Evolutionary conservation across 2,329 filamentous ascomycete species (phyloP).

Genomic region (Pseudogymnoascus sp.): DNA sequence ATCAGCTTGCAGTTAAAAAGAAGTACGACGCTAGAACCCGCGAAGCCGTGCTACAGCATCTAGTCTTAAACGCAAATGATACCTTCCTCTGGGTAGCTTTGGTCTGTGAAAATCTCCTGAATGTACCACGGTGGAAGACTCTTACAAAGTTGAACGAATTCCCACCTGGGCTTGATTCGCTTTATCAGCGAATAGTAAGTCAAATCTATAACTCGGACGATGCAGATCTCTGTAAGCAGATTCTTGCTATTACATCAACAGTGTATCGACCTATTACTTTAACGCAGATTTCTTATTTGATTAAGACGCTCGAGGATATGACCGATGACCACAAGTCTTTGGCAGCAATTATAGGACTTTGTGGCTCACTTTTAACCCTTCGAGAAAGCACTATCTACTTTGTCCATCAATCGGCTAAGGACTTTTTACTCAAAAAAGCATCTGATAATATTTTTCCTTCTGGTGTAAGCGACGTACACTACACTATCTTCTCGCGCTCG

Average conservation of each 20-base stretch:
- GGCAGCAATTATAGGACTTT: slow-evolving; percentile 27
- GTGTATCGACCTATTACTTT: no score
- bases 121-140: no score
- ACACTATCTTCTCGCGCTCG: slow-evolving; percentile 30
- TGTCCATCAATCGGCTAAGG: slow-evolving; percentile 38
- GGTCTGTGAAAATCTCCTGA: no score
- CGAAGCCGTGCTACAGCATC: slow-evolving; percentile 19
- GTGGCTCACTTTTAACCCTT: slow-evolving; percentile 35
- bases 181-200: no score
- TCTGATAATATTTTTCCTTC: slow-evolving; percentile 26
- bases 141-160: no score
- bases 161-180: no score
- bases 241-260: no score
- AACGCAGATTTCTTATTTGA: no score
- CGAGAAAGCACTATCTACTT: slow-evolving; percentile 28
- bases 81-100: no score
- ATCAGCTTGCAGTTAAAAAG: slow-evolving; percentile 18
- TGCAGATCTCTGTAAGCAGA: no score
- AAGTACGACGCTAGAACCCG: slow-evolving; percentile 14
- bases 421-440: slow-evolving; percentile 29
- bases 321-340: slow-evolving; percentile 6
- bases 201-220: no score
- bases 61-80: slow-evolving; percentile 29
- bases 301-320: slow-evolving; percentile 28
- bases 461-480: slow-evolving; percentile 25